Evolutionary conservation across 441 rosid genomes (phyloP).

Genomic region (Iberis amara): DNA sequence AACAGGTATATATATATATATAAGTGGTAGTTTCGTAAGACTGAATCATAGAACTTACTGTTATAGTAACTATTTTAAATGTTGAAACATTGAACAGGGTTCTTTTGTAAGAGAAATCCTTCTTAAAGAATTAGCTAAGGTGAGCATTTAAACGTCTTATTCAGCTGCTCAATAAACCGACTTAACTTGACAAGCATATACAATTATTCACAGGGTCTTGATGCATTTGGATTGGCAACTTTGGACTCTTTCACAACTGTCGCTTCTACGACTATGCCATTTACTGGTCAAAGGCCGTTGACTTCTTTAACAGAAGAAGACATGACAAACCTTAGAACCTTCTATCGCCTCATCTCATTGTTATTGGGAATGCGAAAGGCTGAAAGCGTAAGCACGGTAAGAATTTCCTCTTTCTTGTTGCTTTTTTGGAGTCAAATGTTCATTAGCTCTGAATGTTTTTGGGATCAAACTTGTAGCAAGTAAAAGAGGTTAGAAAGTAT

Average conservation of each 20-base stretch:
- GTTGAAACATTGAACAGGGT: slow-evolving; percentile 51
- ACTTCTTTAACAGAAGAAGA: slow-evolving; percentile 74
- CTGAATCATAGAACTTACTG: neutral
- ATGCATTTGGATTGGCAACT: slow-evolving; percentile 82
- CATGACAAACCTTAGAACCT: slow-evolving; percentile 57
- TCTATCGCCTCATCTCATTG: slow-evolving; percentile 58
- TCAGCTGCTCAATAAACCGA: neutral
- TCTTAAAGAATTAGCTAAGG: slow-evolving; percentile 86
- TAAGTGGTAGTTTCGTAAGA: slow-evolving; percentile 1
- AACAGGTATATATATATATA: slow-evolving; percentile 51
- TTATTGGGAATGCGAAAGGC: slow-evolving; percentile 46
- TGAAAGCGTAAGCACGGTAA: slow-evolving; percentile 40
- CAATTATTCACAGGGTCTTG: slow-evolving; percentile 60
- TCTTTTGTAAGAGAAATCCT: slow-evolving; percentile 82
- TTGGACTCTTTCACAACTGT: slow-evolving; percentile 52
- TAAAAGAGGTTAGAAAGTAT: slow-evolving; percentile 24
- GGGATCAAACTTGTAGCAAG: slow-evolving; percentile 38
- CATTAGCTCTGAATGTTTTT: neutral
- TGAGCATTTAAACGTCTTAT: slow-evolving; percentile 27
- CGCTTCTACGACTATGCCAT: slow-evolving; percentile 42
- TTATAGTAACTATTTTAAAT: neutral
- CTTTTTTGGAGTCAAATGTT: neutral
- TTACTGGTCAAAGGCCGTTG: slow-evolving; percentile 37
- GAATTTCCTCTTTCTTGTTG: neutral
- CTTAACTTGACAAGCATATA: slow-evolving; percentile 9